These are phyloP conservation scores for Amorphotheca resinae DNA, from an alignment of 495 filamentous ascomycete species.

Conservation along the genomic window DNA sequence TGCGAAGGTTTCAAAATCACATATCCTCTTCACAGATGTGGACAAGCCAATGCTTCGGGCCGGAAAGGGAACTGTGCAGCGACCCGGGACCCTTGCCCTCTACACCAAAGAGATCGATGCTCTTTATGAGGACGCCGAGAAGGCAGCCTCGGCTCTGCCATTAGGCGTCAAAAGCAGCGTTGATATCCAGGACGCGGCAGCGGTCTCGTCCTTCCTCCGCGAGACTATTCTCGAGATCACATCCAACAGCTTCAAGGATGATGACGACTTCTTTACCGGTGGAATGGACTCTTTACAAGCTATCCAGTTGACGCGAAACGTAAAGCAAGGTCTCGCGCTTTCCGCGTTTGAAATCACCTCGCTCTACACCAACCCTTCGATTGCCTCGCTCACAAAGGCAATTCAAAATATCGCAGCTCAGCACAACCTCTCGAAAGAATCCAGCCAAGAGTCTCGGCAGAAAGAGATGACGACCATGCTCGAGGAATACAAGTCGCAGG, in stretches of 20 bases:
- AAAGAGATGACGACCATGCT: too few species aligned
- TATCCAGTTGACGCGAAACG: background rate
- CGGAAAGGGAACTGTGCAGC: slow-evolving; percentile 43
- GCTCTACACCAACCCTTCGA: too few species aligned
- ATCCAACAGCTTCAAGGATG: background rate
- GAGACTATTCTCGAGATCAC: background rate
- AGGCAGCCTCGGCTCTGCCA: background rate
- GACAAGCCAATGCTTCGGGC: slow-evolving; percentile 40
- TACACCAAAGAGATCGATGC: slow-evolving; percentile 41
- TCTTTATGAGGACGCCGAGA: slow-evolving; percentile 24
- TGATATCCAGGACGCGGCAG: background rate
- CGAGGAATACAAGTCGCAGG: too few species aligned
- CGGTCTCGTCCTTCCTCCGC: background rate
- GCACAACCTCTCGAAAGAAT: too few species aligned
- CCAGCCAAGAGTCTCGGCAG: too few species aligned
- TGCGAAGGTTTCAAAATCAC: slow-evolving; percentile 28
- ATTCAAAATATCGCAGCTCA: too few species aligned
- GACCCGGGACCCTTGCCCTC: slow-evolving; percentile 29
- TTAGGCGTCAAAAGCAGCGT: background rate
- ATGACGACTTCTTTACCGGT: background rate
- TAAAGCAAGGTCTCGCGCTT: background rate
- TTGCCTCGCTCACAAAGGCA: too few species aligned
- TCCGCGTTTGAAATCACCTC: too few species aligned
- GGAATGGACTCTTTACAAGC: background rate
- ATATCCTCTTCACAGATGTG: slow-evolving; percentile 28